Conservation (phyloP, 192 early-diverging fungal genomes). For the Entrophospora sp. region DNA sequence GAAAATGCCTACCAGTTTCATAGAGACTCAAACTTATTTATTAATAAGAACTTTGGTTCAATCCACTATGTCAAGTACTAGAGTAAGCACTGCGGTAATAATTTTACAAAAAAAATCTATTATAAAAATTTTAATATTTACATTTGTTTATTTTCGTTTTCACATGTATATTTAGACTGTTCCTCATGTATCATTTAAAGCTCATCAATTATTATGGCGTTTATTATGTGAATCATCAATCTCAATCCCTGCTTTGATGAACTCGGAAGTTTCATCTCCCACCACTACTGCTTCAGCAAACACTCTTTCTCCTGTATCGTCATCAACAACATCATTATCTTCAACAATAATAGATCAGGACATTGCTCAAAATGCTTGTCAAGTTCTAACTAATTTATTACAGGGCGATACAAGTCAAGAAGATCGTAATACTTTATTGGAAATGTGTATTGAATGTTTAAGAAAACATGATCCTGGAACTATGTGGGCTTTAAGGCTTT, state of each 20-base stretch:
- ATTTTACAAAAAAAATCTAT: background rate
- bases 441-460: slow-evolving; percentile 28
- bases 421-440: slow-evolving; percentile 23
- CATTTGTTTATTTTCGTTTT: too few relatives aligned
- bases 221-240: slow-evolving; percentile 31
- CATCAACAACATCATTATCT: too few relatives aligned
- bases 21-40: slow-evolving; percentile 24
- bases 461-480: slow-evolving; percentile 33
- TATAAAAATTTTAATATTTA: too few relatives aligned
- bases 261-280: slow-evolving; percentile 12
- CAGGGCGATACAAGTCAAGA: slow-evolving; percentile 26
- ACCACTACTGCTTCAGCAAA: background rate
- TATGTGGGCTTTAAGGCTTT: slow-evolving; percentile 33
- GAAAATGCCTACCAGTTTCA: slow-evolving; percentile 25
- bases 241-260: slow-evolving; percentile 7
- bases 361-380: slow-evolving; percentile 23
- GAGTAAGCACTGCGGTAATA: background rate
- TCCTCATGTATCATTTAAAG: slow-evolving; percentile 28
- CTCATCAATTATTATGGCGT: slow-evolving; percentile 33
- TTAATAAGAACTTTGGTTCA: slow-evolving; percentile 17
- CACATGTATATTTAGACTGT: slow-evolving; percentile 21
- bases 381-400: slow-evolving; percentile 26
- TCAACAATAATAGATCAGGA: slow-evolving; percentile 24
- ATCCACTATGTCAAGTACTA: background rate
- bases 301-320: too few relatives aligned